Percentiles rank a stretch among this genome's conserved stretches.
Conservation (phyloP, 1,284 basidiomycete genomes). For the Marasmius fiardii region DNA sequence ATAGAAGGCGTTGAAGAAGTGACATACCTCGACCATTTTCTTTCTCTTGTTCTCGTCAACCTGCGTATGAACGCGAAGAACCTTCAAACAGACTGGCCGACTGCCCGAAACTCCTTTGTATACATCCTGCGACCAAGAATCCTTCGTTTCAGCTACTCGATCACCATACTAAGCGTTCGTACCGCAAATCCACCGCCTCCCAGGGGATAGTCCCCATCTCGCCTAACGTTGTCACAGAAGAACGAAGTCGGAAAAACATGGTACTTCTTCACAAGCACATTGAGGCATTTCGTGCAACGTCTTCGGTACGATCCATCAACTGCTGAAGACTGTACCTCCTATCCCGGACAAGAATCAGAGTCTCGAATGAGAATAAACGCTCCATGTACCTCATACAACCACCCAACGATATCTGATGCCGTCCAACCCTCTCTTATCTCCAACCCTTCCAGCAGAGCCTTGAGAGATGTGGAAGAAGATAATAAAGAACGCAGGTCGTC, state of each 20-base stretch:
- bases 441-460: neutral
- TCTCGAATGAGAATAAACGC: neutral
- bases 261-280: neutral
- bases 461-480: neutral
- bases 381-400: neutral
- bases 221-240: neutral
- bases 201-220: neutral
- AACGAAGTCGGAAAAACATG: neutral
- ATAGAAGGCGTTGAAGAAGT: too few relatives aligned
- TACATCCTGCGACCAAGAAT: slow-evolving; percentile 11
- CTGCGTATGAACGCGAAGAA: slow-evolving; percentile 5
- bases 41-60: neutral
- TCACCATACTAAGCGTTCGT: too few relatives aligned
- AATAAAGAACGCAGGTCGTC: neutral
- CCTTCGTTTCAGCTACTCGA: too few relatives aligned
- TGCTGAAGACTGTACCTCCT: neutral
- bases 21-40: neutral
- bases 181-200: slow-evolving; percentile 28
- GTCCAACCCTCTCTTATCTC: neutral
- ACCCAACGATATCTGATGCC: neutral
- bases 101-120: slow-evolving; percentile 1
- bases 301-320: neutral
- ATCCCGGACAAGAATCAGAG: neutral
- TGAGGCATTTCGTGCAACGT: neutral
- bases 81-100: slow-evolving; percentile 8